Base-by-base conservation (phyloP, 495 filamentous ascomycete genomes). In the Massariosphaeria phaeospora region DNA sequence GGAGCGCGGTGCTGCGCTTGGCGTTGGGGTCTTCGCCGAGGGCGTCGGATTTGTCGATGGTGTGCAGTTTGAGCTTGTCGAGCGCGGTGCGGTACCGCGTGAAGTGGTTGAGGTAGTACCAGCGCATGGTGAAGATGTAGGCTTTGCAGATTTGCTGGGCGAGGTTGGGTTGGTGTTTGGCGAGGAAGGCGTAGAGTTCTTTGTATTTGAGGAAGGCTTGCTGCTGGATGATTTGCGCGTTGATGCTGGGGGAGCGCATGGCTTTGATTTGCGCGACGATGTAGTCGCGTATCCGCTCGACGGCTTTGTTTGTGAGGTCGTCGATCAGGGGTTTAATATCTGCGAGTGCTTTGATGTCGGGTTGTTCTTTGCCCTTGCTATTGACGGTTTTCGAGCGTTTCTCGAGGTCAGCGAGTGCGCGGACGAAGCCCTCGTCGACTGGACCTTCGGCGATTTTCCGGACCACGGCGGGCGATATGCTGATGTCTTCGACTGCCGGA, bases 121-220 rank as follows among this genome's bases (percentile, higher is more conserved):
- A 98, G 38, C 90, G 81, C 91, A 98, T 96, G 7, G 93, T 98
- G 71, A 96, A 95, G 70, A 95, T 84, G 60, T 98, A 98, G 6
- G 93, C 93, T 71, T 91, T 88, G 17, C 81, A 81, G 59, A 97
- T 95, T 65, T 96, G 86, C 30, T 88, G 84, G 1, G 88, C 86
- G 5, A 98, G 79, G 23, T 79, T 73, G 0, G 83, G 73, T 60
- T 97, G 89, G 51, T 88, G 84, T 55, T 78, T 80, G 33, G 83
- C 80, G 29, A 97, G 77, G 65, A 96, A 98, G 24, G 78, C 75
- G 70, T 84, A 98, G 0, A 96, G 69, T 29, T 94, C 88, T 66
- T 86, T 95, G 70, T 88, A 93, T 57, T 79, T 81, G 56, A 96
- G 75, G 69, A 98, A 86, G 29, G 83, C 82, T 61, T 90, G 83